A percentile compares a stretch with the other conserved stretches of the same genome.
Conservation (phyloP, 2,329 filamentous ascomycete species). For the Trichoderma sp. region DNA sequence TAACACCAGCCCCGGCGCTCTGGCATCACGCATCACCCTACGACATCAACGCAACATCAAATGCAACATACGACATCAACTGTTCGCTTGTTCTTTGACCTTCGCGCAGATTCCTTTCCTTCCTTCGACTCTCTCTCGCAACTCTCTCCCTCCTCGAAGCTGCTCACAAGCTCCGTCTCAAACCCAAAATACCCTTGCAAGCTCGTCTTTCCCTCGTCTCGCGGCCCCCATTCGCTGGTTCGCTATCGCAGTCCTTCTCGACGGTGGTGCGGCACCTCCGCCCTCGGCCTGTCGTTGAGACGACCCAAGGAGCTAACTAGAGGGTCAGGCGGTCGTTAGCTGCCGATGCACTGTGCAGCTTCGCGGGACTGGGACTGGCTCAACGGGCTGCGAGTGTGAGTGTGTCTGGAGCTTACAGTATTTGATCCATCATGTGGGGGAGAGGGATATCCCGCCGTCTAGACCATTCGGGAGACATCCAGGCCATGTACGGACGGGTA, state of each 20-base stretch:
- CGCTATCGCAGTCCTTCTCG: background rate
- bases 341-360: conserved; percentile 19
- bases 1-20: background rate
- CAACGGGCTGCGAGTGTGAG: background rate
- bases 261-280: conserved; percentile 15
- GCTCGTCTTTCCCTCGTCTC: background rate
- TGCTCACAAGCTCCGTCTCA: background rate
- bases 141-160: background rate
- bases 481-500: background rate
- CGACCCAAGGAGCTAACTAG: conserved; percentile 7
- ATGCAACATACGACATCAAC: background rate
- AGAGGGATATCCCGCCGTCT: background rate
- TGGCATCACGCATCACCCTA: background rate
- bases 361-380: conserved; percentile 5
- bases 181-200: background rate
- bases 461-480: conserved; percentile 8
- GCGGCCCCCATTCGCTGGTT: conserved; percentile 2
- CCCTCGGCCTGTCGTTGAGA: conserved; percentile 3
- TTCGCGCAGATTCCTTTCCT: background rate
- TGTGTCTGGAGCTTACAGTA: background rate
- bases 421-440: background rate
- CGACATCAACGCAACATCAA: background rate
- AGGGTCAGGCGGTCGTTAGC: conserved; percentile 16
- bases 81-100: background rate
- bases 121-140: background rate